Conservation (phyloP, 371 early-diverging fungal genomes). For the Syncephalastrum sp. region DNA sequence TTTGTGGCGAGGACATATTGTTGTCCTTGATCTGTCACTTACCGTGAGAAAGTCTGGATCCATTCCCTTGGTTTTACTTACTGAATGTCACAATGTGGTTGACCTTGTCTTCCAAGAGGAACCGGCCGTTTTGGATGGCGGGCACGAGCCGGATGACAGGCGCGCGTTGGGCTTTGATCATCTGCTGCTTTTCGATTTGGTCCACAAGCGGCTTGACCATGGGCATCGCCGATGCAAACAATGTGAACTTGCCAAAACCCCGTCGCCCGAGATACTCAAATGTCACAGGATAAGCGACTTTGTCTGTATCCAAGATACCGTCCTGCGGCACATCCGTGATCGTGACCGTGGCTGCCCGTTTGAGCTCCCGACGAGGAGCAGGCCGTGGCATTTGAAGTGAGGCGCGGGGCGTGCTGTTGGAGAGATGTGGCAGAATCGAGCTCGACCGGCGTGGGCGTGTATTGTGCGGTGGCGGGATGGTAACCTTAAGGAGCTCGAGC, state of each 20-base stretch:
- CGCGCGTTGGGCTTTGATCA: constrained; percentile 48
- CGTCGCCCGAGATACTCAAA: constrained; percentile 77
- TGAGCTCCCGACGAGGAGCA: background rate
- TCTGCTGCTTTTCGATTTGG: constrained; percentile 72
- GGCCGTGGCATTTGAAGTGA: background rate
- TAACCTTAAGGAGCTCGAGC: constrained; percentile 57
- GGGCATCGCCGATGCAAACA: constrained; percentile 73
- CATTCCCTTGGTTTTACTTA: constrained; percentile 16
- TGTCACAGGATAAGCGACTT: constrained; percentile 60
- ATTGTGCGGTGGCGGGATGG: constrained; percentile 7
- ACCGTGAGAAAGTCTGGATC: background rate
- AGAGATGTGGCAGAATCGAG: constrained; percentile 49
- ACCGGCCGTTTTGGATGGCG: constrained; percentile 22
- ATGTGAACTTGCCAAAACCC: constrained; percentile 54
- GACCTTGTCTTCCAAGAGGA: constrained; percentile 21
- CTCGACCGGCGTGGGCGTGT: constrained; percentile 23
- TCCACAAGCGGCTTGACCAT: constrained; percentile 84
- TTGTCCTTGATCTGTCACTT: constrained; percentile 30
- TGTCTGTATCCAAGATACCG: constrained; percentile 13
- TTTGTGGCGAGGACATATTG: constrained; percentile 43
- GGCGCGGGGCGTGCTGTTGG: background rate
- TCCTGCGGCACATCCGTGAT: background rate
- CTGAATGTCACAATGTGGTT: constrained; percentile 43
- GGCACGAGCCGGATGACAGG: constrained; percentile 62
- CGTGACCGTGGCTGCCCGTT: constrained; percentile 1